These are phyloP conservation scores for Thelephora ganbajun DNA, from an alignment of 768 basidiomycete species.

Conservation along the genomic window DNA sequence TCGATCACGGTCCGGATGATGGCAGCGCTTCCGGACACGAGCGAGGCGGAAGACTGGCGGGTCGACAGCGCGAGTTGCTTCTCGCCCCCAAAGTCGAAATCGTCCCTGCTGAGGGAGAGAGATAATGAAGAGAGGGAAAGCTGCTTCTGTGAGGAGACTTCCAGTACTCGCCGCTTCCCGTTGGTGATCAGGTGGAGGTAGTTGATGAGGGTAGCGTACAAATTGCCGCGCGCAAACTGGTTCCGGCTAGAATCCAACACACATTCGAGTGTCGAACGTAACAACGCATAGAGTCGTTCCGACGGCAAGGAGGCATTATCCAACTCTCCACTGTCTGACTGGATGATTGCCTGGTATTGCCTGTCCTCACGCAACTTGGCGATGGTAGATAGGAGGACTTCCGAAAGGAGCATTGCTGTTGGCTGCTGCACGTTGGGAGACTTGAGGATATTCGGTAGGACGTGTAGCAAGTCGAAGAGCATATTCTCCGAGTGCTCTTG, in stretches of 20 bases:
- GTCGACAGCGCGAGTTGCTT: conserved; percentile 20
- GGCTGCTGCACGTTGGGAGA: conserved; percentile 53
- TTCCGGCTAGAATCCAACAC: conserved; percentile 64
- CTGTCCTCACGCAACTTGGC: conserved; percentile 83
- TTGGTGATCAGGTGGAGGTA: conserved; percentile 63
- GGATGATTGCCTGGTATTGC: conserved; percentile 52
- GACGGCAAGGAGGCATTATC: conserved; percentile 61
- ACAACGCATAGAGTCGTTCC: conserved; percentile 62
- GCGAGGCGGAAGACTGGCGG: conserved; percentile 15
- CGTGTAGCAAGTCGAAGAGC: conserved; percentile 80
- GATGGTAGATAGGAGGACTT: conserved; percentile 66
- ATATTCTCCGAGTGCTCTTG: conserved; percentile 77
- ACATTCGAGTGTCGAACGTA: conserved; percentile 63
- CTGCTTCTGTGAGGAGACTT: conserved; percentile 7
- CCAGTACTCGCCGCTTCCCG: conserved; percentile 2
- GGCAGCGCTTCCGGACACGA: conserved; percentile 50
- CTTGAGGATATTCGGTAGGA: conserved; percentile 57
- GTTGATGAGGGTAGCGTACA: conserved; percentile 87
- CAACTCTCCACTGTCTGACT: conserved; percentile 47
- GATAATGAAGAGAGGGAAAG: conserved; percentile 17
- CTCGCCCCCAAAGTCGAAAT: conserved; percentile 20
- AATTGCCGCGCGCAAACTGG: conserved; percentile 83
- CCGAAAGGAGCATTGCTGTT: conserved; percentile 73
- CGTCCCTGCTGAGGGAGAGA: conserved; percentile 22
- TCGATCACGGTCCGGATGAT: conserved; percentile 61